phyloP scores from a whole-genome alignment of 2,329 filamentous ascomycete genomes.

The Drechslerella dactyloides region DNA sequence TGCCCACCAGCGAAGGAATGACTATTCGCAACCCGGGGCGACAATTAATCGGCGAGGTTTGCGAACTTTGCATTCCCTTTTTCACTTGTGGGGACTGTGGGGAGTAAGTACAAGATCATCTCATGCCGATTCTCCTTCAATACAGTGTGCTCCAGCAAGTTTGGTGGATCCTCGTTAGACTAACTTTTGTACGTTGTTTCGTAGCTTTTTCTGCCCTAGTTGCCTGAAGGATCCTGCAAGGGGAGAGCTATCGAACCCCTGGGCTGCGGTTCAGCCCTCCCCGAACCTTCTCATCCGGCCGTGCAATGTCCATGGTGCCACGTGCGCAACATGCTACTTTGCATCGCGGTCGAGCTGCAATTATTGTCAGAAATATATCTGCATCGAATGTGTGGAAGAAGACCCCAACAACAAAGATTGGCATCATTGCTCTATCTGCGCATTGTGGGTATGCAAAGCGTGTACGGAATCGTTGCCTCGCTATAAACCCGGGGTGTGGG shows the following conservation, averaged over 20 bases:
- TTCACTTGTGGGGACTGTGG: conserved; percentile 45
- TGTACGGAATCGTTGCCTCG: conserved; percentile 14
- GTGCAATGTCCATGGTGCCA: conserved; percentile 33
- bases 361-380: conserved; percentile 23
- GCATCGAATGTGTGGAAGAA: conserved; percentile 33
- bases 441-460: conserved; percentile 4
- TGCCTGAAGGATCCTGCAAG: background rate
- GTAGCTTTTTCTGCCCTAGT: conserved; percentile 38
- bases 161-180: background rate
- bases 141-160: too few species aligned
- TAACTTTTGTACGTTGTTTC: background rate
- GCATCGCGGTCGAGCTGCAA: conserved; percentile 11
- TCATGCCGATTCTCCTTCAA: too few species aligned
- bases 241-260: conserved; percentile 27
- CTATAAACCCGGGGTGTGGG: too few species aligned
- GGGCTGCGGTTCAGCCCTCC: conserved; percentile 6
- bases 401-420: conserved; percentile 8
- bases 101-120: conserved; percentile 19
- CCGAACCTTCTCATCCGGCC: conserved; percentile 12
- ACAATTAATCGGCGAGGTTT: conserved; percentile 20
- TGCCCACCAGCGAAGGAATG: background rate
- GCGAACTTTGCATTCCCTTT: conserved; percentile 33
- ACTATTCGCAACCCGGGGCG: conserved; percentile 20
- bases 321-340: conserved; percentile 29
- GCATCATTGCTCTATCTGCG: conserved; percentile 8